Evolutionary conservation across 345 rosid genomes (phyloP).

Genomic region (Eucalyptus tenuipes): DNA sequence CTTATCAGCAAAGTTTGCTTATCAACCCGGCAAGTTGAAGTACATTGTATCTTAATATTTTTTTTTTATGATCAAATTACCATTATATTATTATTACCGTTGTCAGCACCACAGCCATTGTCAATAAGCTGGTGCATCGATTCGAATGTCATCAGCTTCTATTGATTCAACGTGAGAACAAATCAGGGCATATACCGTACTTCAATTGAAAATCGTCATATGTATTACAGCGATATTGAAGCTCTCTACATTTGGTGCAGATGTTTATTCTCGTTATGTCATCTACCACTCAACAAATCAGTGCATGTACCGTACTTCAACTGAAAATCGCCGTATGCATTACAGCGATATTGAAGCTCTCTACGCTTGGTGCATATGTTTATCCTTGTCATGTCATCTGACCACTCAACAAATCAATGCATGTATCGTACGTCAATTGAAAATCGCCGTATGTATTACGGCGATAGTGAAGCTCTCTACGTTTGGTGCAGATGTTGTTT

Average conservation of each 20-base stretch:
- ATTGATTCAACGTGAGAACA: background rate
- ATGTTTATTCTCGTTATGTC: background rate
- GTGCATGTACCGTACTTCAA: background rate
- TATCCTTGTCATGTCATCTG: background rate
- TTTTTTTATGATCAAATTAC: too few relatives aligned
- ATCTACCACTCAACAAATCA: background rate
- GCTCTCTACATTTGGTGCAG: background rate
- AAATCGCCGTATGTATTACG: background rate
- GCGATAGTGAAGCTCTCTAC: background rate
- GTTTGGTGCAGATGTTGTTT: background rate
- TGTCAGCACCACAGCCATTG: background rate
- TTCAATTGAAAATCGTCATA: background rate
- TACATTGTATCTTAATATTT: too few relatives aligned
- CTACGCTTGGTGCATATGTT: background rate
- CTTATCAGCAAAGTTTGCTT: background rate
- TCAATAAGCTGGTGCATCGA: background rate
- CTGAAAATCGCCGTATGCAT: background rate
- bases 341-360: background rate
- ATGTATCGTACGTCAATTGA: background rate
- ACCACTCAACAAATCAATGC: background rate
- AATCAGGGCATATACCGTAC: background rate
- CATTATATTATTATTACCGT: background rate
- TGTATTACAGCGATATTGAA: background rate
- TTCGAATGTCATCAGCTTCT: background rate
- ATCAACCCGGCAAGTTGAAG: background rate